A percentile compares a stretch with the other conserved stretches of the same genome.
phyloP scores from a whole-genome alignment of 2,329 filamentous ascomycete species.

The Botrytis tulipae region DNA sequence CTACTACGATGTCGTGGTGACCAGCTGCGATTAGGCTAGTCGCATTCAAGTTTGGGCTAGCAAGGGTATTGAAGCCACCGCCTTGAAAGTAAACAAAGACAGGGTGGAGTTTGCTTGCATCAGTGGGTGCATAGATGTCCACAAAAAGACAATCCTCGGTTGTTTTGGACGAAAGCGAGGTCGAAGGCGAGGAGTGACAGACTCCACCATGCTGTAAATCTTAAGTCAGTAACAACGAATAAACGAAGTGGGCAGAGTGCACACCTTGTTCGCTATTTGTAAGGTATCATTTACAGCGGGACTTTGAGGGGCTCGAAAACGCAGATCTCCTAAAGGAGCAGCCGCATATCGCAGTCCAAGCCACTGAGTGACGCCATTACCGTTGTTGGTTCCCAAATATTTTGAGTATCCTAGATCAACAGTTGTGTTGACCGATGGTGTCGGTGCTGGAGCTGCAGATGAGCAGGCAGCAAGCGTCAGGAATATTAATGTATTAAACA shows the following conservation, averaged over 20 bases:
- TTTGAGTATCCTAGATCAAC: conserved; percentile 65
- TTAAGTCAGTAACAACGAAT: neutral
- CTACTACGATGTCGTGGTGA: conserved; percentile 61
- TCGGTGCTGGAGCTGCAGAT: conserved; percentile 3
- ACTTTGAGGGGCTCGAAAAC: conserved; percentile 67
- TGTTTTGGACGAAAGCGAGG: conserved; percentile 31
- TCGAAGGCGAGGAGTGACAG: conserved; percentile 34
- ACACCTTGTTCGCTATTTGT: conserved; percentile 34
- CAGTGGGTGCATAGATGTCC: conserved; percentile 59
- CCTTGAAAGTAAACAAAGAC: conserved; percentile 62
- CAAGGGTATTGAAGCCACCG: conserved; percentile 56
- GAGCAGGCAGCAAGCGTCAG: neutral
- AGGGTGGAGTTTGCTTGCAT: conserved; percentile 49
- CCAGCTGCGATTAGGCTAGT: conserved; percentile 59
- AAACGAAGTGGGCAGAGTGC: neutral
- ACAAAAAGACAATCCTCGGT: conserved; percentile 70
- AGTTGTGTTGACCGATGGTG: conserved; percentile 14
- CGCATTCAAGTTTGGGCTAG: conserved; percentile 56
- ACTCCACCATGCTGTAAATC: conserved; percentile 29
- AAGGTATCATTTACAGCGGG: conserved; percentile 43
- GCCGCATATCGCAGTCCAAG: conserved; percentile 73
- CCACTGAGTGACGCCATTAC: conserved; percentile 66
- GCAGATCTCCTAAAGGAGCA: conserved; percentile 60
- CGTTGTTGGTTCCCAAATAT: conserved; percentile 56
- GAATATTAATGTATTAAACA: neutral